phyloP scores from a whole-genome alignment of 1,284 basidiomycete species.

The Ceratobasidium sp. region DNA sequence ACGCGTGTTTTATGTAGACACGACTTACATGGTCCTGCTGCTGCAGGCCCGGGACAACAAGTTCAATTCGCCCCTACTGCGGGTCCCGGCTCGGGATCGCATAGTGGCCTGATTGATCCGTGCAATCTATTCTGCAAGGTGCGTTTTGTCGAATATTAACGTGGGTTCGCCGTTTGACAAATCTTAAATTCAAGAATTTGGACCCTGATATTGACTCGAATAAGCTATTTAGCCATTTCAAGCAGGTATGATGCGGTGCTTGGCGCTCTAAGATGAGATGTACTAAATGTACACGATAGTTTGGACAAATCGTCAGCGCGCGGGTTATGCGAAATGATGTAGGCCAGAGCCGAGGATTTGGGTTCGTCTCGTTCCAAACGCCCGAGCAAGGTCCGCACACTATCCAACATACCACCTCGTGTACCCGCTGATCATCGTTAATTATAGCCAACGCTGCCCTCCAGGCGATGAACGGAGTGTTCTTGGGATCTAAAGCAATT shows the following conservation, averaged over 20 bases:
- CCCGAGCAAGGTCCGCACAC: conserved; percentile 79
- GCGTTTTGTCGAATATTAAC: conserved; percentile 44
- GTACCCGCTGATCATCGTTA: conserved; percentile 2
- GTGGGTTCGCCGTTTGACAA: conserved; percentile 1
- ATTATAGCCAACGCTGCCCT: conserved; percentile 74
- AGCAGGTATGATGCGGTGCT: conserved; percentile 64
- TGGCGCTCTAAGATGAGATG: not conserved
- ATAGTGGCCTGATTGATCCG: conserved; percentile 89
- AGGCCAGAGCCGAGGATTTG: conserved; percentile 90
- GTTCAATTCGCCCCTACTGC: conserved; percentile 81
- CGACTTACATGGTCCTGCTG: not conserved
- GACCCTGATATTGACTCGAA: conserved; percentile 88
- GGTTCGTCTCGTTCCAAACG: conserved; percentile 92
- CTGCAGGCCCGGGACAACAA: conserved; percentile 79
- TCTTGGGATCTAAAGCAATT: conserved; percentile 80
- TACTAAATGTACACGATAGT: conserved; percentile 60
- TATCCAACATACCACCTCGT: not conserved
- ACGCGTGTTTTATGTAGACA: not conserved
- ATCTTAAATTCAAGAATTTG: conserved; percentile 71
- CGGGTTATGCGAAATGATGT: conserved; percentile 92
- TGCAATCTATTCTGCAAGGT: conserved; percentile 94
- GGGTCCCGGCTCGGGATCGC: conserved; percentile 81
- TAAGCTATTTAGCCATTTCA: conserved; percentile 84
- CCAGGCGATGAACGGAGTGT: conserved; percentile 82
- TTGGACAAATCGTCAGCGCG: conserved; percentile 89